Conservation (phyloP, 345 rosid species). For the Syzygium aqueum region DNA sequence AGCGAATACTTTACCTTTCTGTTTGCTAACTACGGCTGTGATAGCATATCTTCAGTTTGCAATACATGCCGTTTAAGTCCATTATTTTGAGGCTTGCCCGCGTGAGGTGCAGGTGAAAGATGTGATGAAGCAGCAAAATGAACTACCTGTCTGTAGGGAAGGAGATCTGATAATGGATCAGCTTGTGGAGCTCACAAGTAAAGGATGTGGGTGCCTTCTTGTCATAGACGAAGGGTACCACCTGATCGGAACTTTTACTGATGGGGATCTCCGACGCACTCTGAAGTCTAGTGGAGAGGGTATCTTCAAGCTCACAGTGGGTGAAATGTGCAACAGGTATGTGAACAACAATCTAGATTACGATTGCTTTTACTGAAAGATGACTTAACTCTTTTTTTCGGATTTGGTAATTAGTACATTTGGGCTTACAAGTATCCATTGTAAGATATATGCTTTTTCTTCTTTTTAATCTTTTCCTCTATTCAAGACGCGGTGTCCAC, state of each 20-base stretch:
- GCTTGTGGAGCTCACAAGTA: slow-evolving; percentile 81
- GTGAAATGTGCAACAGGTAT: slow-evolving; percentile 94
- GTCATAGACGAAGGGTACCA: slow-evolving; percentile 52
- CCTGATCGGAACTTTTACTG: slow-evolving; percentile 87
- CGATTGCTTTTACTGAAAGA: neutral
- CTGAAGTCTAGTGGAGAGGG: slow-evolving; percentile 85
- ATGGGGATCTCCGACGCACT: slow-evolving; percentile 91
- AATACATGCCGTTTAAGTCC: neutral
- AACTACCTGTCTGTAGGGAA: slow-evolving; percentile 85
- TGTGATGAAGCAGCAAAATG: slow-evolving; percentile 86
- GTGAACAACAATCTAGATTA: neutral
- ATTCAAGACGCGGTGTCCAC: neutral
- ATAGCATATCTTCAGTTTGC: neutral
- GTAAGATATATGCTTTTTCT: neutral
- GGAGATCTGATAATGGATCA: slow-evolving; percentile 92
- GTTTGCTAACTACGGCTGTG: neutral
- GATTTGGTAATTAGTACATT: neutral
- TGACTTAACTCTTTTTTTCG: neutral
- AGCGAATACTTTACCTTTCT: neutral
- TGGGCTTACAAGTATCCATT: neutral
- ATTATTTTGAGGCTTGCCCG: neutral
- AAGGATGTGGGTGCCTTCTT: slow-evolving; percentile 94
- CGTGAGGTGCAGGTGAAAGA: slow-evolving; percentile 46
- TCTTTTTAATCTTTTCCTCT: neutral
- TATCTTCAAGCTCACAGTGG: slow-evolving; percentile 86